phyloP scores from a whole-genome alignment of 2,329 filamentous ascomycete species.

The Lachnellula willkommii region DNA sequence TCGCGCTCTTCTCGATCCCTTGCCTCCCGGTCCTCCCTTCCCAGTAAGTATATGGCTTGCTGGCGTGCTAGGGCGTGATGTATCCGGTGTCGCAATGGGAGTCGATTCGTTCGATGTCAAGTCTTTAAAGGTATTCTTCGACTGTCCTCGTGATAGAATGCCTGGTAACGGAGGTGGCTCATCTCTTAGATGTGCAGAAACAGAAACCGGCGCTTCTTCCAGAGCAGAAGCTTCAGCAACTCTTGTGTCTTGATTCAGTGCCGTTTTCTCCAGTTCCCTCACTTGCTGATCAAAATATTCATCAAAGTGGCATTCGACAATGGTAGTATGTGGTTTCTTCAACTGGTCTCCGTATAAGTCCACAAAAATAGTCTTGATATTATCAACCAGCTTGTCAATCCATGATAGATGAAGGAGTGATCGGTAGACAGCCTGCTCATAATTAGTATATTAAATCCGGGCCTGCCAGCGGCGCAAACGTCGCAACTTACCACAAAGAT shows the following conservation, averaged over 20 bases:
- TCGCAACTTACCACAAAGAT: slow-evolving; percentile 76
- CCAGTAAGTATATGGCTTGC: slow-evolving; percentile 63
- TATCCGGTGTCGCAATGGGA: slow-evolving; percentile 64
- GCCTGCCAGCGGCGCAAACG: background rate
- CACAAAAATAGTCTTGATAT: slow-evolving; percentile 87
- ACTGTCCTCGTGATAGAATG: slow-evolving; percentile 26
- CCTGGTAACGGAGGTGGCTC: slow-evolving; percentile 45
- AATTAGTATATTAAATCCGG: slow-evolving; percentile 1
- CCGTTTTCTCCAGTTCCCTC: slow-evolving; percentile 66
- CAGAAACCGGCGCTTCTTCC: slow-evolving; percentile 20
- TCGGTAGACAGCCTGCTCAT: slow-evolving; percentile 80
- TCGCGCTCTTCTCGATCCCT: slow-evolving; percentile 74
- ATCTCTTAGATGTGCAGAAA: slow-evolving; percentile 32
- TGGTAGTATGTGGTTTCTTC: slow-evolving; percentile 70
- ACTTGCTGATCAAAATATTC: slow-evolving; percentile 93
- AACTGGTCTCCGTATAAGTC: slow-evolving; percentile 86
- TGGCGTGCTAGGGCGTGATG: slow-evolving; percentile 75
- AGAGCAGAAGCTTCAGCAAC: slow-evolving; percentile 23
- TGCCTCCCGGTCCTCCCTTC: slow-evolving; percentile 68
- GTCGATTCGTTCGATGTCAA: slow-evolving; percentile 51
- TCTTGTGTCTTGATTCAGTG: slow-evolving; percentile 29
- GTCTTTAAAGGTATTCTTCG: slow-evolving; percentile 28
- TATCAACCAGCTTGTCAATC: slow-evolving; percentile 95
- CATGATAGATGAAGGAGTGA: slow-evolving; percentile 91
- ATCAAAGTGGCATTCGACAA: slow-evolving; percentile 81